These are phyloP conservation scores for Eleusine indica DNA, from an alignment of 176 grass and related monocot genomes.

Conservation along the genomic window DNA sequence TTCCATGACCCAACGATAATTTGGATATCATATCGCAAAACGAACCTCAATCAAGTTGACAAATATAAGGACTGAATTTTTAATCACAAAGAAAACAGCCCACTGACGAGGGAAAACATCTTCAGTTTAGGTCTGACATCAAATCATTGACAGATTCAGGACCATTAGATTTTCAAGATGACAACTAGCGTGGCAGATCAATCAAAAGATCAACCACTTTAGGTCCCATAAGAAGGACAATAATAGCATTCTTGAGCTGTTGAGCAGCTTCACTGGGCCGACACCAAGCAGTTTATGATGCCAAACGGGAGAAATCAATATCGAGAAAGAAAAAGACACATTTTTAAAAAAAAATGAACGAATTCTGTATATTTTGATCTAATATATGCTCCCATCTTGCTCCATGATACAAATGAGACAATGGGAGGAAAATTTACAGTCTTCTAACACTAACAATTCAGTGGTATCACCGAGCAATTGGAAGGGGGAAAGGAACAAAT, in stretches of 20 bases:
- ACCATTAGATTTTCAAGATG: slow-evolving; percentile 26
- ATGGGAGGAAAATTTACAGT: slow-evolving; percentile 51
- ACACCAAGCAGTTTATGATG: slow-evolving; percentile 18
- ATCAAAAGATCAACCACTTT: slow-evolving; percentile 42
- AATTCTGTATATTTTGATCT: slow-evolving; percentile 44
- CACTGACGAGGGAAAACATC: slow-evolving; percentile 8
- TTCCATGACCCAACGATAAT: neutral
- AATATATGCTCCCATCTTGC: slow-evolving; percentile 28
- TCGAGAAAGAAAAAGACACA: neutral
- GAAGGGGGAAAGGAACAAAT: slow-evolving; percentile 26
- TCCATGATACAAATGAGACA: slow-evolving; percentile 21
- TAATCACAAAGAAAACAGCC: neutral
- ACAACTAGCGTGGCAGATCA: slow-evolving; percentile 42
- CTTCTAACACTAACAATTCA: slow-evolving; percentile 17
- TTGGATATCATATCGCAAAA: neutral
- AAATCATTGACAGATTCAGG: slow-evolving; percentile 21
- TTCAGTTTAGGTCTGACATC: slow-evolving; percentile 19
- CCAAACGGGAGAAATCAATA: neutral
- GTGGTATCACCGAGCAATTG: slow-evolving; percentile 42
- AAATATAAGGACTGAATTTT: neutral
- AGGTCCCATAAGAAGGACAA: slow-evolving; percentile 44
- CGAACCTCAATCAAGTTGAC: neutral
- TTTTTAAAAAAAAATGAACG: slow-evolving; percentile 39
- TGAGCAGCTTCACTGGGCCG: neutral
- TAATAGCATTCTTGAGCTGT: slow-evolving; percentile 20